These are phyloP conservation scores for Globisporangium takayamanum DNA, from an alignment of 352 stramenopile species.

Conservation along the genomic window DNA sequence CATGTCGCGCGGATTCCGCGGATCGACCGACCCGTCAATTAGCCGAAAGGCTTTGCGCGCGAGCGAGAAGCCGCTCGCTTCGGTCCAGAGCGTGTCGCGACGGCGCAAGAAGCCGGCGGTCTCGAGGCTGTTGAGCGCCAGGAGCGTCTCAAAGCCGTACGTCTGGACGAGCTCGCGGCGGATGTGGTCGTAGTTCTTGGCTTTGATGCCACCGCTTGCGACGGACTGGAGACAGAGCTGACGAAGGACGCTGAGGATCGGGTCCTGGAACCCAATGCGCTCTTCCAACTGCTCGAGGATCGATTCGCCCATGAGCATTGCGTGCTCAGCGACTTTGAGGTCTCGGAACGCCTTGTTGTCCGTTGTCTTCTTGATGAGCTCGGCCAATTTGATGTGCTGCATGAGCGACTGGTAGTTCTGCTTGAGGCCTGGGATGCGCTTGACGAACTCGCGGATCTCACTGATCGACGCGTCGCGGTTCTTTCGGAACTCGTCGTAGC, in stretches of 20 bases:
- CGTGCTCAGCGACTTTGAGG: constrained; percentile 92
- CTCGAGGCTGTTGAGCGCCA: constrained; percentile 93
- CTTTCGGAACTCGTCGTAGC: constrained; percentile 93
- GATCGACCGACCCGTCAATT: constrained; percentile 94
- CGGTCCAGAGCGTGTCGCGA: constrained; percentile 83
- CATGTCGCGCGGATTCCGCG: constrained; percentile 91
- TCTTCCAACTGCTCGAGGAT: constrained; percentile 95
- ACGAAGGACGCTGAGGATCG: constrained; percentile 86
- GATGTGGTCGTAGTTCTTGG: constrained; percentile 92
- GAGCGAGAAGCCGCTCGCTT: constrained; percentile 76
- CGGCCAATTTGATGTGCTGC: constrained; percentile 96
- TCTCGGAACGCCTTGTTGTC: constrained; percentile 92
- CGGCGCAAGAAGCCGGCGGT: constrained; percentile 87
- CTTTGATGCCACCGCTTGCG: constrained; percentile 90
- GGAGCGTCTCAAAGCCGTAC: constrained; percentile 95
- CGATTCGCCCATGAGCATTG: constrained; percentile 94
- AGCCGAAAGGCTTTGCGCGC: constrained; percentile 90
- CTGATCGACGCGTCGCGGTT: constrained; percentile 95
- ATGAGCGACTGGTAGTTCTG: constrained; percentile 94
- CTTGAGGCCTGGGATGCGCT: constrained; percentile 93
- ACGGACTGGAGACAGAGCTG: constrained; percentile 94
- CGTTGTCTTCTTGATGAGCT: constrained; percentile 93
- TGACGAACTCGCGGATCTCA: constrained; percentile 98
- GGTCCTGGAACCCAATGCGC: constrained; percentile 90
- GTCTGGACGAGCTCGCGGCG: constrained; percentile 93